Base-by-base conservation (phyloP, 1,139 yeast genomes). In the Hanseniaspora uvarum region DNA sequence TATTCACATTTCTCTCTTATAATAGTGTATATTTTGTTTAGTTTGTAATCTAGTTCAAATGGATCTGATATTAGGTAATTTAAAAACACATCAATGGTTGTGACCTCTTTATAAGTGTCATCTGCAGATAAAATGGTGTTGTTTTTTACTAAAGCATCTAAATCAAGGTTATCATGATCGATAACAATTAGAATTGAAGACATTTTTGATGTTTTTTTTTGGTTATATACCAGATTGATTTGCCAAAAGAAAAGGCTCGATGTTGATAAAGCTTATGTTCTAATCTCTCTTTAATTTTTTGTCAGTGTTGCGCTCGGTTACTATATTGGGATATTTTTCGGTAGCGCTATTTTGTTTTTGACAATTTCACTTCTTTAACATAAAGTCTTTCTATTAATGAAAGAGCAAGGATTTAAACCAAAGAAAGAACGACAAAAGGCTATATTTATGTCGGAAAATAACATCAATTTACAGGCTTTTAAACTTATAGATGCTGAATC, bases 1-100 rank as follows among this genome's bases (percentile, higher is more conserved):
- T 50, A 50, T 4, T 36, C 28, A 8, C 40, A 33, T 10, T 43
- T 43, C 16, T 44, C 53, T 30, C 53, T 43, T 11, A 50, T 30
- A 4, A 31, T 2, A 10, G 44, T 43, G 44, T 50, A 50, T 18
- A 50, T 6, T 7, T 26, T 11, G 21, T 50, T 50, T 30, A 50
- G 36, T 16, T 41, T 23, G 36, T 43, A 50, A 19, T 50, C 53
- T 11, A 50, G 14, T 16, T 43, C 48, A 30, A 21, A 50, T 4
- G 53, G 53, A 28, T 50, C 41, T 14, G 21, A 11, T 16, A 50
- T 36, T 3, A 2, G 8, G 34, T 28, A 50, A 8, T 50, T 24
- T 14, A 50, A 16, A 4, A 50, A 14, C 6, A 50, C 26, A 37
- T 41, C 40, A n/a, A 50, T 44, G 10, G 8, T 28, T 11, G 33